phyloP scores from a whole-genome alignment of 495 filamentous ascomycete genomes.

The Tuber melanosporum region DNA sequence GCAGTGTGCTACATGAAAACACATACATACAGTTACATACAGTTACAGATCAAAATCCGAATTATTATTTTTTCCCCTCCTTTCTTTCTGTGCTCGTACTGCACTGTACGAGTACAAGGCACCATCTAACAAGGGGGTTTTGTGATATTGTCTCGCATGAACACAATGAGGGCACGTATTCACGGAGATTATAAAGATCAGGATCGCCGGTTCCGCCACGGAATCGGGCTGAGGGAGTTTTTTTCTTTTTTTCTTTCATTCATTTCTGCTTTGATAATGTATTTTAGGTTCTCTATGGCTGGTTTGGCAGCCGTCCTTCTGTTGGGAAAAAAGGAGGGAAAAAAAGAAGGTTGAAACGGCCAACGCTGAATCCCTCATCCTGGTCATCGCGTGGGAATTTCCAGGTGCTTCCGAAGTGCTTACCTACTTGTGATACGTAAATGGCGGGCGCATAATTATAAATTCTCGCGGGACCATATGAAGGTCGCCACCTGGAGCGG shows the following conservation, averaged over 20 bases:
- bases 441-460: not conserved
- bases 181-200: not conserved
- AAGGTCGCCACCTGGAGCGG: not conserved
- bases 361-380: not conserved
- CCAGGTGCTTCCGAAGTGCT: not conserved
- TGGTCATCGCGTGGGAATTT: not conserved
- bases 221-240: conserved; percentile 1
- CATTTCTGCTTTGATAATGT: not conserved
- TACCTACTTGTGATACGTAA: not conserved
- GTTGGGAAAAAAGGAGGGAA: not conserved
- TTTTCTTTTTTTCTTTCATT: not conserved
- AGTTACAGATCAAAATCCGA: not conserved
- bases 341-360: not conserved
- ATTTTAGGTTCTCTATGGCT: not conserved
- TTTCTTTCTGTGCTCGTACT: not conserved
- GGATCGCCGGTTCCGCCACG: not conserved
- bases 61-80: not conserved
- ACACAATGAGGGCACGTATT: not conserved
- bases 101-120: not conserved
- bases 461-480: not conserved
- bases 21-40: conserved; percentile 4
- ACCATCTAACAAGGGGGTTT: not conserved
- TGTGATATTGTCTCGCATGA: not conserved
- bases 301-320: not conserved
- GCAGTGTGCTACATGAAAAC: not conserved